Conservation (phyloP, 2,329 filamentous ascomycete genomes). For the Pseudogymnoascus sp. region DNA sequence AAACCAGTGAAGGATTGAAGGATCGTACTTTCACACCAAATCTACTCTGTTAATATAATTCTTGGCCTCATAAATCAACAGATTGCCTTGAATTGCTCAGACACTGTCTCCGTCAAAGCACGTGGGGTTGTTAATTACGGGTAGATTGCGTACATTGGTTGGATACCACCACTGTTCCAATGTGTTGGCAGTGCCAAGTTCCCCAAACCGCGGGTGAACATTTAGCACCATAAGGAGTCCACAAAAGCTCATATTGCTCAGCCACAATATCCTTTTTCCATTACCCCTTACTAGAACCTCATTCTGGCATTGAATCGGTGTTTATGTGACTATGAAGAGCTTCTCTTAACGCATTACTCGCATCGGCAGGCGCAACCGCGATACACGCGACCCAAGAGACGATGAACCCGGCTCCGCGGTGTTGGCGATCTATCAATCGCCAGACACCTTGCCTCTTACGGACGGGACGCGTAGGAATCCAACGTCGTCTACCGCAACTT, state of each 20-base stretch:
- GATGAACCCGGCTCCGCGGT: conserved; percentile 7
- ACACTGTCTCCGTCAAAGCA: not conserved
- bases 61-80: not conserved
- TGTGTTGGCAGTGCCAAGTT: conserved; percentile 9
- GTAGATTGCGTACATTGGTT: not conserved
- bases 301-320: not conserved
- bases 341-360: conserved; percentile 3
- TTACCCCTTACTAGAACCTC: not conserved
- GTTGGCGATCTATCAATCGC: conserved; percentile 7
- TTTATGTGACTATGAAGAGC: not conserved
- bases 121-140: not conserved
- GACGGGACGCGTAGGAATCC: not conserved
- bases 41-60: not conserved
- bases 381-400: not conserved
- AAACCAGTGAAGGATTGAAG: not conserved
- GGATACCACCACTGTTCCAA: not conserved
- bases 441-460: conserved; percentile 5
- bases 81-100: not conserved
- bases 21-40: not conserved
- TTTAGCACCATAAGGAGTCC: not conserved
- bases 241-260: conserved; percentile 8
- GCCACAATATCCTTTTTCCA: not conserved
- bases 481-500: not conserved
- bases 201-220: not conserved
- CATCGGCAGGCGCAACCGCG: conserved; percentile 7